Conservation (phyloP, 441 rosid genomes). For the Corymbia calophylla region DNA sequence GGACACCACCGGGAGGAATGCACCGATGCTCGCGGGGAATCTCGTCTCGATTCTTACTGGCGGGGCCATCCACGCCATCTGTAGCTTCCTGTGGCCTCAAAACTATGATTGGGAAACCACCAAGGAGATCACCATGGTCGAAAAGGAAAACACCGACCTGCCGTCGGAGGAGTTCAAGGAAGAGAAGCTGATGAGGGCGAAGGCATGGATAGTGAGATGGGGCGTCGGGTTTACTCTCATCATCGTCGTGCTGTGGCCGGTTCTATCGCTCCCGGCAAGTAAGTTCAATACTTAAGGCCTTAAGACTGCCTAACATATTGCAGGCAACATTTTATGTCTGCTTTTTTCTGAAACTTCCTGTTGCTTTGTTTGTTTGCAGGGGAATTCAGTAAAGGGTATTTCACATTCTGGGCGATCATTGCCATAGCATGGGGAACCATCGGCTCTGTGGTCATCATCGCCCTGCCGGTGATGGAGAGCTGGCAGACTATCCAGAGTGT, state of each 20-base stretch:
- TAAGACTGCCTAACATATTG: neutral
- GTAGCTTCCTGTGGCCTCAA: slow-evolving; percentile 65
- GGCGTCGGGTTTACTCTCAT: slow-evolving; percentile 63
- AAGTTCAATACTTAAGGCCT: slow-evolving; percentile 2
- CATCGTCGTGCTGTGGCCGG: slow-evolving; percentile 74
- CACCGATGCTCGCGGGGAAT: slow-evolving; percentile 89
- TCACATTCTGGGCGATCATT: slow-evolving; percentile 82
- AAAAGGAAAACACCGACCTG: slow-evolving; percentile 40
- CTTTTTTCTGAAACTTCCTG: neutral
- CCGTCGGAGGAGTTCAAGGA: slow-evolving; percentile 68
- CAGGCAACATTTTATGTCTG: neutral
- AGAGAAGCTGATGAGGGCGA: slow-evolving; percentile 65
- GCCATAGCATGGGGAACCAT: slow-evolving; percentile 89
- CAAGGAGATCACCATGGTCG: slow-evolving; percentile 71
- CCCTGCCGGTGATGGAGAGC: slow-evolving; percentile 65
- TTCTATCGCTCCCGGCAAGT: slow-evolving; percentile 78
- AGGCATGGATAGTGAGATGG: slow-evolving; percentile 84
- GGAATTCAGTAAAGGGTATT: slow-evolving; percentile 62
- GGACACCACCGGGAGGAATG: slow-evolving; percentile 69
- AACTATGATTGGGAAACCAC: slow-evolving; percentile 83
- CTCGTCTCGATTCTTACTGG: slow-evolving; percentile 72
- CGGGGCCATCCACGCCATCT: slow-evolving; percentile 65
- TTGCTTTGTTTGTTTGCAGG: slow-evolving; percentile 20
- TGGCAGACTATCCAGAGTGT: slow-evolving; percentile 61
- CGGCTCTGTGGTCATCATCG: slow-evolving; percentile 60